Base-by-base conservation (phyloP, 192 early-diverging fungal genomes). In the Umbelopsis isabellina region DNA sequence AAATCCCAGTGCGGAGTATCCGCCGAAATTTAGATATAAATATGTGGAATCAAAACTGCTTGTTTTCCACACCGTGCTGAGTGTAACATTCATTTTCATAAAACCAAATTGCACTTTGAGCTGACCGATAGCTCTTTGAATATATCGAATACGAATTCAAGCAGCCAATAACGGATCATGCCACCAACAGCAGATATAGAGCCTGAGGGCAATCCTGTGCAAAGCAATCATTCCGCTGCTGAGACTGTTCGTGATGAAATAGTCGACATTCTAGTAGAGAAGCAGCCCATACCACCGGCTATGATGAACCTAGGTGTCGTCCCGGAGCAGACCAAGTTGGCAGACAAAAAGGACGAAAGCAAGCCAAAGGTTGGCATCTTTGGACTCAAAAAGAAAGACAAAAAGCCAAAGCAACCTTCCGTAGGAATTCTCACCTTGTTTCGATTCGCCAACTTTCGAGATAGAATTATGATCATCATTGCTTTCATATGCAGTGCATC, bases 401-500 rank as follows among this genome's bases (percentile, higher is more conserved):
- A 78, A 15, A 82, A 83, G 47, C 70, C 82, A 18, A 82, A 82
- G 55, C 51, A 79, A 61, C 83, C 85, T 4, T 46, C 80, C 50
- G 80, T 93, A 3, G 73, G 87, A 4, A 72, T 91, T 35, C 25
- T 84, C 18, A 73, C 88, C 74, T 80, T 96, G 12, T 94, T 87
- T 69, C 85, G 90, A 21, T 96, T 91, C 72, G 86, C 74, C 27
- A 82, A 67, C 46, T 51, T 52, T 9, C 46, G 22, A 5, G 69
- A 68, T 53, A 33, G 48, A 7, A 48, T 70, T 21, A 4, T 77
- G 37, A 80, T 75, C 27, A 10, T 18, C 10, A 49, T 79, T 20
- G 70, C 69, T 5, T 20, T 45, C 13, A 46, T 75, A n/a, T 72
- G 35, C 20, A 72, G 73, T 23, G 61, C 69, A 12, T 69, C 70